These are phyloP conservation scores for Hypholoma sublateritium DNA, from an alignment of 768 basidiomycete species.

Conservation along the genomic window DNA sequence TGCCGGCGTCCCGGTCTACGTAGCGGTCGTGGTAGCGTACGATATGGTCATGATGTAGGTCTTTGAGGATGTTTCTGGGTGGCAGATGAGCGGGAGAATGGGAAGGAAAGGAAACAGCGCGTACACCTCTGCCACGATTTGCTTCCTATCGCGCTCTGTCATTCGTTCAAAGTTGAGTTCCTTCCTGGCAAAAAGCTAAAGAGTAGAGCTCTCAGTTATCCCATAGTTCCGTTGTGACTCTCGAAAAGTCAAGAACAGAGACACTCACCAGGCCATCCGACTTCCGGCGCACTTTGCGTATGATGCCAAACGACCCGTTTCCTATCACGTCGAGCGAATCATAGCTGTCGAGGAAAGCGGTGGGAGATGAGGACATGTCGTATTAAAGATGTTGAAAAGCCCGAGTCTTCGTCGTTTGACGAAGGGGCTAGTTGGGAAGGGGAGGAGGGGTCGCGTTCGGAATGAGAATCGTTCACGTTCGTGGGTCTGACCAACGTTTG, in stretches of 20 bases:
- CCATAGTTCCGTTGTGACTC: background rate
- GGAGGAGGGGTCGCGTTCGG: background rate
- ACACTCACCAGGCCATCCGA: slow-evolving; percentile 74
- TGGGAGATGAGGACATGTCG: slow-evolving; percentile 5
- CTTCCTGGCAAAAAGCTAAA: slow-evolving; percentile 82
- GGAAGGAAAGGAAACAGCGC: slow-evolving; percentile 27
- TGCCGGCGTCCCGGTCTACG: slow-evolving; percentile 86
- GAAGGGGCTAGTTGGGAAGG: too few species aligned
- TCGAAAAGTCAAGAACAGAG: background rate
- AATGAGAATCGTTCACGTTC: too few species aligned
- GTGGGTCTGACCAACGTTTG: too few species aligned
- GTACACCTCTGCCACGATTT: slow-evolving; percentile 97
- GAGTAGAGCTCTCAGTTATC: slow-evolving; percentile 3
- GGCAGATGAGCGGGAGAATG: slow-evolving; percentile 5
- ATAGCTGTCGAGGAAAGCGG: slow-evolving; percentile 71
- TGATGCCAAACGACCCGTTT: slow-evolving; percentile 97
- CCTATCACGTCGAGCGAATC: slow-evolving; percentile 91
- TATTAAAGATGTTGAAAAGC: too few species aligned
- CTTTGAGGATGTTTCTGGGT: slow-evolving; percentile 90
- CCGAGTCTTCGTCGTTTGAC: too few species aligned
- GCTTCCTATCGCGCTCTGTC: slow-evolving; percentile 93
- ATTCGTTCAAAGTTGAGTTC: slow-evolving; percentile 98
- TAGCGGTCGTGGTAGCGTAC: slow-evolving; percentile 93
- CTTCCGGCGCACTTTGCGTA: slow-evolving; percentile 89
- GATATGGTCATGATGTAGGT: slow-evolving; percentile 92